phyloP scores from a whole-genome alignment of 140 eudicot species.

The Oenanthe javanica region DNA sequence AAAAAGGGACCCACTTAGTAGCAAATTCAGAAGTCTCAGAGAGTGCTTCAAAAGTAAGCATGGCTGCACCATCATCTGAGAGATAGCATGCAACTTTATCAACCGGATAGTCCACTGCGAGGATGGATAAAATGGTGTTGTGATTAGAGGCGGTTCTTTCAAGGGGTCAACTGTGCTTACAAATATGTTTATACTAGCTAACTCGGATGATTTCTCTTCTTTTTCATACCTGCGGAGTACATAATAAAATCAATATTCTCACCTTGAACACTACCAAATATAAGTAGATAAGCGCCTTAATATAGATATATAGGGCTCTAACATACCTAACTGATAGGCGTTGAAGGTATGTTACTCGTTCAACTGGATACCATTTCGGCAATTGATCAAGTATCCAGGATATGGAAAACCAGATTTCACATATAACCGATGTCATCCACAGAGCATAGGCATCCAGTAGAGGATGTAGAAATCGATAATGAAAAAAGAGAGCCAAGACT shows the following conservation, averaged over 20 bases:
- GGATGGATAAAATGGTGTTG: constrained; percentile 8
- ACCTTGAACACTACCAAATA: not conserved
- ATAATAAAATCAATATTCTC: not conserved
- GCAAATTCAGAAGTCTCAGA: constrained; percentile 10
- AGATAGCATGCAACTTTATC: constrained; percentile 8
- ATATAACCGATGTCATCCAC: constrained; percentile 8
- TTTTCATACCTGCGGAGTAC: not conserved
- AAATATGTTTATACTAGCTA: not conserved
- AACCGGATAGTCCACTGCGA: constrained; percentile 10
- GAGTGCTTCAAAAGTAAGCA: constrained; percentile 9
- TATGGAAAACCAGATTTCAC: constrained; percentile 1
- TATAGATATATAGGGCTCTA: not conserved
- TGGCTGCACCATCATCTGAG: constrained; percentile 11
- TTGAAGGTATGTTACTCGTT: constrained; percentile 13
- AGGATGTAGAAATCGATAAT: not conserved
- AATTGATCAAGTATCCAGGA: constrained; percentile 13
- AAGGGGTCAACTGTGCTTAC: constrained; percentile 12
- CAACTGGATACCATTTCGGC: constrained; percentile 8
- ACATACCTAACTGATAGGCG: constrained; percentile 5
- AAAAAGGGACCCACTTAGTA: constrained; percentile 1
- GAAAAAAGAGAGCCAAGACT: not conserved
- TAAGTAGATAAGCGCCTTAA: not conserved
- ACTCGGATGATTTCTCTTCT: not conserved
- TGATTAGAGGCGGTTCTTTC: constrained; percentile 8
- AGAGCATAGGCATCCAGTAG: constrained; percentile 5